Evolutionary conservation across 108 stramenopile genomes (phyloP).

Genomic region (Asterionellopsis glacialis): DNA sequence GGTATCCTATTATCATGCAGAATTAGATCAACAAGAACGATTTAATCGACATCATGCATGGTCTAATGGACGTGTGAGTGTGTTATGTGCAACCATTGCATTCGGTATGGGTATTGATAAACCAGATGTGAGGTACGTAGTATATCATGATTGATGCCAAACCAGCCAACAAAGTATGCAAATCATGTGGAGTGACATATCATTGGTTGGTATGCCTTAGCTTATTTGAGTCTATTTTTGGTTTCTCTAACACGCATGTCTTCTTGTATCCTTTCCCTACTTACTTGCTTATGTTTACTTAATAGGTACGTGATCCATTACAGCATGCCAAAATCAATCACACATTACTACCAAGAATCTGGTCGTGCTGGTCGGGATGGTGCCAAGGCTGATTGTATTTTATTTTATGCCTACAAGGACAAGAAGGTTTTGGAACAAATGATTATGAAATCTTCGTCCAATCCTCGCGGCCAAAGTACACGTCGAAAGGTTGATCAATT

Average conservation of each 20-base stretch:
- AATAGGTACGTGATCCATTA: conserved; percentile 99
- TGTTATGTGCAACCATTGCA: conserved; percentile 94
- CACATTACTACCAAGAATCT: conserved; percentile 97
- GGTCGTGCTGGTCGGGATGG: conserved; percentile 97
- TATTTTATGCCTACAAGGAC: conserved; percentile 91
- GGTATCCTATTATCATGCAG: conserved; percentile 96
- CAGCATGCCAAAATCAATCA: conserved; percentile 97
- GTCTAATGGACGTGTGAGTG: conserved; percentile 81
- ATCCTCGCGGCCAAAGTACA: conserved; percentile 42
- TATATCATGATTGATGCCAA: too few relatives aligned
- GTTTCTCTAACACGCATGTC: conserved; percentile 3
- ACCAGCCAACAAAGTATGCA: background rate
- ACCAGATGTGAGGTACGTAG: conserved; percentile 64
- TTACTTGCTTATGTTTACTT: conserved; percentile 67
- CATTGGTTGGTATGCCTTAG: too few relatives aligned
- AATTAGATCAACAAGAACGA: conserved; percentile 70
- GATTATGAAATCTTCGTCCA: conserved; percentile 63
- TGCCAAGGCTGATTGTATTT: conserved; percentile 86
- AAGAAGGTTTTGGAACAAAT: conserved; percentile 78
- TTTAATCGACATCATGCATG: conserved; percentile 85
- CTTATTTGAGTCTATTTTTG: too few relatives aligned
- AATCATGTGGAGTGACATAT: background rate
- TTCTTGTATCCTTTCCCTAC: conserved; percentile 18
- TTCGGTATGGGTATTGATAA: conserved; percentile 84
- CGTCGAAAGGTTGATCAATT: conserved; percentile 82